Evolutionary conservation across 768 basidiomycete species (phyloP).

Genomic region (Amanita rimosa): DNA sequence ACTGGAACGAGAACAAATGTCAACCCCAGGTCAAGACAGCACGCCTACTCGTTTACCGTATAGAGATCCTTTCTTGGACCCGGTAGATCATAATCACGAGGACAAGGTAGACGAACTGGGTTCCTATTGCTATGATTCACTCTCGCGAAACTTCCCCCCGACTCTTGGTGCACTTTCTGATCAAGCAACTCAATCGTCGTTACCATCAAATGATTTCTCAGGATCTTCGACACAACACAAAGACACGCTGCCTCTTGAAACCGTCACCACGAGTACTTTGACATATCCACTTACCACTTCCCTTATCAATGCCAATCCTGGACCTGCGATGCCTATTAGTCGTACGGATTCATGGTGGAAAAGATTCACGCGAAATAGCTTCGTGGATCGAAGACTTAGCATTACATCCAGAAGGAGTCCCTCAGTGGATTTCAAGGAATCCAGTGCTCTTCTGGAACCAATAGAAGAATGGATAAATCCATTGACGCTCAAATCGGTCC

Average conservation of each 20-base stretch:
- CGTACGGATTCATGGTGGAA: conserved; percentile 74
- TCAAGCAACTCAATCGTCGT: conserved; percentile 22
- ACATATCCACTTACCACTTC: conserved; percentile 22
- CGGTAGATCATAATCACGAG: neutral
- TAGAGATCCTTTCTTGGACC: neutral
- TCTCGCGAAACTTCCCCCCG: conserved; percentile 11
- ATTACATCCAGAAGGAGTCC: conserved; percentile 21
- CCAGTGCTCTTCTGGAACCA: neutral
- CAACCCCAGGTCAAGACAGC: neutral
- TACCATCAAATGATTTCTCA: conserved; percentile 16
- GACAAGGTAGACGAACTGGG: neutral
- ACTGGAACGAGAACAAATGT: neutral
- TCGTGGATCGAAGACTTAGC: conserved; percentile 47
- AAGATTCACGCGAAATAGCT: conserved; percentile 54
- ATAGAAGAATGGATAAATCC: conserved; percentile 2
- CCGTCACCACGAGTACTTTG: conserved; percentile 12
- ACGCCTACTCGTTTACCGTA: neutral
- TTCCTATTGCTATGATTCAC: conserved; percentile 7
- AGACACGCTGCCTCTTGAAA: neutral
- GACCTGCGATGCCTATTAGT: conserved; percentile 36
- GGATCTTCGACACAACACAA: conserved; percentile 16
- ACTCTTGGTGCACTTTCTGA: conserved; percentile 30
- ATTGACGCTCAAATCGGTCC: neutral
- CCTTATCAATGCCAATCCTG: conserved; percentile 28
- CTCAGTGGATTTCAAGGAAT: conserved; percentile 47